Evolutionary conservation across 495 filamentous ascomycete genomes (phyloP).

Genomic region (Aspergillus saccharolyticus): DNA sequence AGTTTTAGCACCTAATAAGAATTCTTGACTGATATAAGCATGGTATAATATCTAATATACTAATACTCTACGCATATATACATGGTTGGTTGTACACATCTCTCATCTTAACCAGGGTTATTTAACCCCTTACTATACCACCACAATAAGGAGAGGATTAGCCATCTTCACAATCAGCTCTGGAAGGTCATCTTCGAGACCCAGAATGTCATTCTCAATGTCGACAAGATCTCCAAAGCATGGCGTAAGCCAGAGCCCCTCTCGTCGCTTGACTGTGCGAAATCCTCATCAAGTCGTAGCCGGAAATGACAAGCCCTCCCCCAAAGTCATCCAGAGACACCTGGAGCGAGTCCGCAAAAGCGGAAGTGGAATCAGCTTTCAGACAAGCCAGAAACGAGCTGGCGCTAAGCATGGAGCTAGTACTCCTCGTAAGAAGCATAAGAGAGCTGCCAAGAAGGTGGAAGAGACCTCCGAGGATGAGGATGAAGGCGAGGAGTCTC

Average conservation of each 20-base stretch:
- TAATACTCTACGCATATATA: too few species aligned
- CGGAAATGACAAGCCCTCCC: neutral
- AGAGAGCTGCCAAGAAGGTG: neutral
- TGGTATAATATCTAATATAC: too few species aligned
- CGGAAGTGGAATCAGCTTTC: neutral
- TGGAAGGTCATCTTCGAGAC: neutral
- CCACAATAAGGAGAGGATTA: too few species aligned
- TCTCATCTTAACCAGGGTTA: too few species aligned
- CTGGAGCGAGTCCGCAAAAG: neutral
- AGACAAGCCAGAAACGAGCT: neutral
- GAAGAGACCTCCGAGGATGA: neutral
- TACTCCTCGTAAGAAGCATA: neutral
- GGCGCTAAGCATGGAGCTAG: neutral
- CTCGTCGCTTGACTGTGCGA: neutral
- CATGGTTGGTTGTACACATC: too few species aligned
- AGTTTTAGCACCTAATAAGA: too few species aligned
- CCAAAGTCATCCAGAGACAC: neutral
- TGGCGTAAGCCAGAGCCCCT: constrained; percentile 1
- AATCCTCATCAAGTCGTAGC: neutral
- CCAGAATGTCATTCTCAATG: neutral
- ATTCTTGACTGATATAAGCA: too few species aligned
- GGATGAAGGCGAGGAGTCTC: neutral
- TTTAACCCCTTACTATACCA: too few species aligned
- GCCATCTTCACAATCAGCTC: neutral
- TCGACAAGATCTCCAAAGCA: neutral